phyloP scores from a whole-genome alignment of 805 yeast species.

The Yarrowia sp. region DNA sequence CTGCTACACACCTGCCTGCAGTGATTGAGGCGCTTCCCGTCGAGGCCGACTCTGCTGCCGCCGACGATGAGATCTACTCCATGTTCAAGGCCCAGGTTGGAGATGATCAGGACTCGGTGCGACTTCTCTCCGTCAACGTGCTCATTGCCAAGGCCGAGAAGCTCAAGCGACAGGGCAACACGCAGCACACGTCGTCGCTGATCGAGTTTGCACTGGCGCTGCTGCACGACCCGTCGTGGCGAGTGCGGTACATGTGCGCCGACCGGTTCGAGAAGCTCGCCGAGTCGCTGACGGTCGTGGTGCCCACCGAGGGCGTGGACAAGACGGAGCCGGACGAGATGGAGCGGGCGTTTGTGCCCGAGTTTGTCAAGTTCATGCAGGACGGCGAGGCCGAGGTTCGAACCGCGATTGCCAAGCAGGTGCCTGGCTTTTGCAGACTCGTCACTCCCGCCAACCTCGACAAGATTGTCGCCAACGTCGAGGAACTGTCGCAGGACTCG shows the following conservation, averaged over 20 bases:
- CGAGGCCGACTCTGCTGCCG: conserved; percentile 28
- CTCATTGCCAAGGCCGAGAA: conserved; percentile 67
- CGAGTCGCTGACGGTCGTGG: conserved; percentile 45
- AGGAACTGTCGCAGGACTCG: conserved; percentile 80
- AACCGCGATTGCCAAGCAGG: conserved; percentile 88
- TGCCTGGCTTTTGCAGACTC: conserved; percentile 52
- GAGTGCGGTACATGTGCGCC: conserved; percentile 98
- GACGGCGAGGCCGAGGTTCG: conserved; percentile 97
- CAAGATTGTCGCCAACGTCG: conserved; percentile 79
- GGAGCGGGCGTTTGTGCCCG: conserved; percentile 59
- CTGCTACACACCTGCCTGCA: conserved; percentile 79
- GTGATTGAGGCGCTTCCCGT: conserved; percentile 57
- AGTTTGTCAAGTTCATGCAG: conserved; percentile 73
- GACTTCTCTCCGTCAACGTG: conserved; percentile 83
- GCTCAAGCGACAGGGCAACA: conserved; percentile 34
- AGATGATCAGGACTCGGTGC: conserved; percentile 94
- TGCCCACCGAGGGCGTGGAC: conserved; percentile 2
- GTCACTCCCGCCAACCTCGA: conserved; percentile 51
- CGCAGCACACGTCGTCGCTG: conserved; percentile 35
- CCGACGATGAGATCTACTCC: conserved; percentile 62
- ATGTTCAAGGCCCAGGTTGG: conserved; percentile 76
- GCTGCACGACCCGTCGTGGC: conserved; percentile 90
- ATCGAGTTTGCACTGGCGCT: conserved; percentile 57
- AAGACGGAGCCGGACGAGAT: conserved; percentile 47
- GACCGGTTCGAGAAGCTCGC: conserved; percentile 82